Evolutionary conservation across 2,329 filamentous ascomycete genomes (phyloP), one percentile per base, ranked within the genome.

Genomic region (Delphinella strobiligena): DNA sequence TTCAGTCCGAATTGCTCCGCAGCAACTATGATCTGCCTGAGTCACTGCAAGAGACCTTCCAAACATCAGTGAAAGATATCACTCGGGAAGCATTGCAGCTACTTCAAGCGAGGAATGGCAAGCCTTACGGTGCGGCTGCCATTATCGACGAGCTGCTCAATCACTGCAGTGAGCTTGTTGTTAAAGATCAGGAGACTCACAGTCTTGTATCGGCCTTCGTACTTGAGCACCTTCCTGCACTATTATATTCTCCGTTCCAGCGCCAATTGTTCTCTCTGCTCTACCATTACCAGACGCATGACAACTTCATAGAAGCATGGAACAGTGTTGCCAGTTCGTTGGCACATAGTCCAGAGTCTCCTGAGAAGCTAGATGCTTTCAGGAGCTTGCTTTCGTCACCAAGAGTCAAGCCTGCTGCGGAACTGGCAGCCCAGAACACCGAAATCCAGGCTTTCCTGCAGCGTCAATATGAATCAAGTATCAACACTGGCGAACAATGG

Each of bases 171-270:
- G 46, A 55, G 16, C 47, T 68, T 3, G 49, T 72, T 2, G 47
- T 63, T 27, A 48, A 51, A 2, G 62, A 65, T 10, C 45, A 57
- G 11, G 53, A 59, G n/a, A 58, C 78, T 10, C 57, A 66, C 3
- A 51, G 62, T 3, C 39, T 53, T 4, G 42, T 68, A 1, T 45
- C 55, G 3, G 30, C 36, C 0, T 75, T 82, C 31, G 59, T 81
- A 4, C 58, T 66, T 15, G 62, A 74, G 1, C 64, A 78, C 44
- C 63, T 81, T 11, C 63, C 72, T 0, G 60, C 64, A 1, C 61
- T 91, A 12, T 60, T 88, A 2, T 60, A 71, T 2, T 87, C 84
- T 0, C 74, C 82, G 0, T 88, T 85, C 1, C 74, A 75, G 0
- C 59, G 71, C 2, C 71, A 79, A 37, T 58, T 94, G 0, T 63